Percentiles rank a stretch among this genome's conserved stretches.
Conservation (phyloP, 345 rosid species). For the Syzygium grande region DNA sequence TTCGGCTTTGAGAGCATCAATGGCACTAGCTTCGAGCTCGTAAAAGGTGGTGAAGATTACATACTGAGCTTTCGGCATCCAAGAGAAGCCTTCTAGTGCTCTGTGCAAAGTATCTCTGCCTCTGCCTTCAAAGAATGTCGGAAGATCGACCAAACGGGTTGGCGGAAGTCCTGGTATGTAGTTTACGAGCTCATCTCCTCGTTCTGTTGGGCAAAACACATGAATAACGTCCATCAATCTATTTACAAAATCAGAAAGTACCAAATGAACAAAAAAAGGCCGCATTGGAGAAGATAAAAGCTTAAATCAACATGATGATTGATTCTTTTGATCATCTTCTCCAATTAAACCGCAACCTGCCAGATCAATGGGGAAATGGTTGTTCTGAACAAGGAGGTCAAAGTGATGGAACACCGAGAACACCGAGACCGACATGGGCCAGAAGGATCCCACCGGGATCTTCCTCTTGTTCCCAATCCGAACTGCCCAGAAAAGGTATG, state of each 20-base stretch:
- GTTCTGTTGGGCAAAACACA: background rate
- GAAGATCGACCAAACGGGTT: slow-evolving; percentile 15
- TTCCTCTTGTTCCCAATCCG: background rate
- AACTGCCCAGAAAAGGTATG: background rate
- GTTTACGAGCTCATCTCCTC: slow-evolving; percentile 16
- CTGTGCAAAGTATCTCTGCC: background rate
- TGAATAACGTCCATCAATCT: background rate
- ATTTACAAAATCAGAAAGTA: background rate
- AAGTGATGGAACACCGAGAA: slow-evolving; percentile 11
- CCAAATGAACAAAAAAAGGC: background rate
- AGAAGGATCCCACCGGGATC: background rate
- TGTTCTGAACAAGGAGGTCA: background rate
- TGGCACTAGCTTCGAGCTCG: background rate
- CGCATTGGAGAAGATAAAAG: background rate
- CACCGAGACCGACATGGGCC: background rate
- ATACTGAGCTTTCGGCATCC: background rate
- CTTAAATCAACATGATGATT: background rate
- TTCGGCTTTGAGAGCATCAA: slow-evolving; percentile 1
- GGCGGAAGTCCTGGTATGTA: slow-evolving; percentile 26
- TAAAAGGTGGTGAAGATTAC: background rate
- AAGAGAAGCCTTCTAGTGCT: background rate
- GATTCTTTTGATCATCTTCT: background rate
- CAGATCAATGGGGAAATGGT: background rate
- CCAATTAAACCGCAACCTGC: background rate
- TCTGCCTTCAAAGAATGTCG: background rate